phyloP scores from a whole-genome alignment of 2,329 filamentous ascomycete species.

The Sclerotinia minor region DNA sequence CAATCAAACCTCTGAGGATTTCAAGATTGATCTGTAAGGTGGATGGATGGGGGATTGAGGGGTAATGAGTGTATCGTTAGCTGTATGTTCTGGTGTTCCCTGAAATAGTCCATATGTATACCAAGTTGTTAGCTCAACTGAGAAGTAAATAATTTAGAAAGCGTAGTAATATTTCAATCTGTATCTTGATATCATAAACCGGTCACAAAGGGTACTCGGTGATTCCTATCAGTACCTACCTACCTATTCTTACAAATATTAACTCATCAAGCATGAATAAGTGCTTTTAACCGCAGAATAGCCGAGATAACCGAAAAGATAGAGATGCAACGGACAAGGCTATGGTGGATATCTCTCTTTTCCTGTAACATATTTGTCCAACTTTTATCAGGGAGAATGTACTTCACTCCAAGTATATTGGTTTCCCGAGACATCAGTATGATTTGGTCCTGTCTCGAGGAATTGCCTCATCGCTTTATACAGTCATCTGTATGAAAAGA shows the following conservation, averaged over 20 bases:
- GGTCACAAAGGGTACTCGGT: background rate
- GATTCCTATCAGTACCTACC: background rate
- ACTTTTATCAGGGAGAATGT: constrained; percentile 8
- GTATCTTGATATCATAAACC: background rate
- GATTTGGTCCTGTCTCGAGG: background rate
- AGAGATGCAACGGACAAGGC: constrained; percentile 14
- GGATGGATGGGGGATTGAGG: constrained; percentile 7
- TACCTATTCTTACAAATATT: background rate
- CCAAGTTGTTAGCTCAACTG: constrained; percentile 6
- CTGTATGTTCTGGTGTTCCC: background rate
- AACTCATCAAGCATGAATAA: constrained; percentile 4
- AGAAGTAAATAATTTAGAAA: constrained; percentile 5
- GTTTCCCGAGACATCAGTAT: constrained; percentile 7
- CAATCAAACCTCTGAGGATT: background rate
- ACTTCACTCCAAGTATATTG: background rate
- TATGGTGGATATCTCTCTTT: constrained; percentile 11
- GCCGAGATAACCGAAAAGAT: constrained; percentile 14
- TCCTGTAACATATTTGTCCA: constrained; percentile 10
- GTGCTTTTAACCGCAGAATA: constrained; percentile 2
- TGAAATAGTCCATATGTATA: constrained; percentile 6
- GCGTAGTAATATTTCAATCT: background rate
- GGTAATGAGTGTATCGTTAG: constrained; percentile 8
- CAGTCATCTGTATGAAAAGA: constrained; percentile 10
- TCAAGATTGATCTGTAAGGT: constrained; percentile 27
- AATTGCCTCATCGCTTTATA: constrained; percentile 3